Percentiles rank a stretch among this genome's conserved stretches.
Conservation (phyloP, 352 stramenopile genomes). For the Peronospora destructor region DNA sequence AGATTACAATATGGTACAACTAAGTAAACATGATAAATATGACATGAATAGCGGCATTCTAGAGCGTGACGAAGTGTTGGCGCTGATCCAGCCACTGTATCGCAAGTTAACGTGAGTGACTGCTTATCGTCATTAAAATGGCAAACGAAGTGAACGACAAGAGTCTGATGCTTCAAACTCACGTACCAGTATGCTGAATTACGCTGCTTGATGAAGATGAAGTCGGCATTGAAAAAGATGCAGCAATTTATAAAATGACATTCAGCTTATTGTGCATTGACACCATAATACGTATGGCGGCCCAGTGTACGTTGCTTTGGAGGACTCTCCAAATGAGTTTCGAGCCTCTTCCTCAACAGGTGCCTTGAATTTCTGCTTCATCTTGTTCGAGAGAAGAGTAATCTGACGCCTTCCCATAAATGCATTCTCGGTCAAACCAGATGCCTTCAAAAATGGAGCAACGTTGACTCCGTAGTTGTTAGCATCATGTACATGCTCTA, state of each 20-base stretch:
- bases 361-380: conserved; percentile 45
- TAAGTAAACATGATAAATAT: too few relatives aligned
- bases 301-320: not conserved
- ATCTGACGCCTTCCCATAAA: conserved; percentile 14
- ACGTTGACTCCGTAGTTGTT: conserved; percentile 18
- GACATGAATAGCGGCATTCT: too few relatives aligned
- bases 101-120: too few relatives aligned
- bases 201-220: too few relatives aligned
- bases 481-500: conserved; percentile 3
- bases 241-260: not conserved
- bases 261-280: conserved; percentile 51
- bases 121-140: too few relatives aligned
- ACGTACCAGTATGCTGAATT: too few relatives aligned
- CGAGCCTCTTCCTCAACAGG: conserved; percentile 19
- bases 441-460: conserved; percentile 25
- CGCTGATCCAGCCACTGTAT: too few relatives aligned
- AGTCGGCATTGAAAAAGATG: not conserved
- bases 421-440: not conserved
- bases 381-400: conserved; percentile 39
- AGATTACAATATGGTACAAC: too few relatives aligned
- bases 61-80: too few relatives aligned
- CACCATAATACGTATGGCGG: conserved; percentile 50
- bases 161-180: too few relatives aligned
- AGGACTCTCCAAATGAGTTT: conserved; percentile 36
- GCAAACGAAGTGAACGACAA: too few relatives aligned